Conservation (phyloP, 148 eudicot species). For the Heliosperma pusillum region DNA sequence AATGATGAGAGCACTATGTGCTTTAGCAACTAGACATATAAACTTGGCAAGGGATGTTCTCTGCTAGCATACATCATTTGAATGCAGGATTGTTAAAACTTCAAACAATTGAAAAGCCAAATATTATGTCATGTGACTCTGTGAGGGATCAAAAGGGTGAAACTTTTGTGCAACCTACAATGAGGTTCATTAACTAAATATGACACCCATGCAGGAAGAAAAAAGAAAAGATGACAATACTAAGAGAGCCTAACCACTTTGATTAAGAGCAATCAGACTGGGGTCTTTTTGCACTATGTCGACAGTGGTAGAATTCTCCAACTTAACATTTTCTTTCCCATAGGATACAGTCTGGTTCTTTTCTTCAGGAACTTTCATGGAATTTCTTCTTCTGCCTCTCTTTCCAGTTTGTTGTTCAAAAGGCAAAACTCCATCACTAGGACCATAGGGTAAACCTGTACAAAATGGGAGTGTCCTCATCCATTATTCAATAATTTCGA, state of each 20-base stretch:
- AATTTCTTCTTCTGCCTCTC: conserved; percentile 61
- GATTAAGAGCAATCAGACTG: conserved; percentile 30
- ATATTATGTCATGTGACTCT: neutral
- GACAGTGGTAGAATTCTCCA: conserved; percentile 28
- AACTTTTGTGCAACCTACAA: conserved; percentile 2
- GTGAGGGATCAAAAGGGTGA: neutral
- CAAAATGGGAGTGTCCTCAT: conserved; percentile 7
- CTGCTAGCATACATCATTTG: neutral
- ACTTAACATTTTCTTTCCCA: conserved; percentile 43
- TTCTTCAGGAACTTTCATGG: conserved; percentile 43
- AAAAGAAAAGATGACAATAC: neutral
- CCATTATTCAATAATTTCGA: neutral
- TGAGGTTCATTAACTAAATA: neutral
- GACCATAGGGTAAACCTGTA: conserved; percentile 43
- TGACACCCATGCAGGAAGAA: conserved; percentile 10
- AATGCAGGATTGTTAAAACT: neutral
- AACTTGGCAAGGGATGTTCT: neutral
- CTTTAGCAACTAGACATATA: neutral
- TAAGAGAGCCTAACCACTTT: conserved; percentile 22
- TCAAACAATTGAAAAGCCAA: neutral
- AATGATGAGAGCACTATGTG: neutral
- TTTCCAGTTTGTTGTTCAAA: conserved; percentile 49
- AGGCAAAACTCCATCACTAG: conserved; percentile 37
- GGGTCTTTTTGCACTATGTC: conserved; percentile 22
- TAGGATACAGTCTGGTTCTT: conserved; percentile 34